Evolutionary conservation across 169 alveolate species (phyloP), one percentile per base, ranked within the genome.

Genomic region (Plasmodium cynomolgi): DNA sequence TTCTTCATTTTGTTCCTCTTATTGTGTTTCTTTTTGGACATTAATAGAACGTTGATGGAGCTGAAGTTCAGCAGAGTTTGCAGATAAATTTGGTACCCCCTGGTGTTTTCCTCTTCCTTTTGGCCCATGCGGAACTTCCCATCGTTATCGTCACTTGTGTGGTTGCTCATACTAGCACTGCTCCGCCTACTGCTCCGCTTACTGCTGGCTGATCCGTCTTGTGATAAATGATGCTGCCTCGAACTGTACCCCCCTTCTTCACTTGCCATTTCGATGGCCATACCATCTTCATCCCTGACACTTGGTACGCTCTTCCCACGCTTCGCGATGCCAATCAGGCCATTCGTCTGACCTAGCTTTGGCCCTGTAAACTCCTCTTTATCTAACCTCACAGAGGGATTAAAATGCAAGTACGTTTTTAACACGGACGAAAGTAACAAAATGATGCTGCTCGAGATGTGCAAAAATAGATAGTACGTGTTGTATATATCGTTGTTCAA

Each of bases 401-500:
- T 34, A 90, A 90, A 90, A 81, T 90, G 88, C 44, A 90, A 44
- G 33, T 90, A 44, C 0, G 39, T 80, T 39, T 37, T 80, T 2
- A 90, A 62, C 44, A 85, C 91, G 54, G 94, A 90, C n/a, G 94
- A 90, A 37, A 81, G 47, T 9, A 90, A 79, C 73, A 90, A 80
- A 41, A 90, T 90, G 29, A 90, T 80, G 82, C 84, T 79, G 72
- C 83, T 90, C 23, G 94, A 79, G 5, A 90, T 90, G 79, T 90
- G 94, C 20, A 79, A 39, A 90, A 90, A 90, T 7, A 90, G 68
- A 39, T 90, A 90, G 50, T 80, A 90, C 34, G 94, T 62, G 20
- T 90, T 90, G 54, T 90, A 90, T 90, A 80, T 80, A 90, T 90
- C 94, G 54, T 58, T 62, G 54, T 74, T 90, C 83, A 90, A 58